Conservation (phyloP, 2,329 filamentous ascomycete genomes). For the Aspergillus thermomutatus region DNA sequence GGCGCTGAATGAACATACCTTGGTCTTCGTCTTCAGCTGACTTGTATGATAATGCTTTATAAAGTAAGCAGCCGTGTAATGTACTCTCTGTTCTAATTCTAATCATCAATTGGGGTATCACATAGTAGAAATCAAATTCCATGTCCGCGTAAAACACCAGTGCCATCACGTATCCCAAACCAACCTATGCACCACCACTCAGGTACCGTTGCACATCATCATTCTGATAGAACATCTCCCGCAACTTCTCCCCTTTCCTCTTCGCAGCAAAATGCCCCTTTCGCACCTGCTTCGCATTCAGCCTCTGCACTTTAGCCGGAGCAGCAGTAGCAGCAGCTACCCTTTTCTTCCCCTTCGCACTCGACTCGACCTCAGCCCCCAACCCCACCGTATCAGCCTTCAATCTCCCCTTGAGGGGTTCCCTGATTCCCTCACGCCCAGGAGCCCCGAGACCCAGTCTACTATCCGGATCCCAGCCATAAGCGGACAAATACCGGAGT, state of each 20-base stretch:
- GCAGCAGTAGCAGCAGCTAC: conserved; percentile 29
- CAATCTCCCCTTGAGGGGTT: conserved; percentile 67
- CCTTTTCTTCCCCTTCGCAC: conserved; percentile 18
- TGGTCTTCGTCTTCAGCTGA: background rate
- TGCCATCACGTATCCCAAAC: background rate
- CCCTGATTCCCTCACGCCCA: conserved; percentile 66
- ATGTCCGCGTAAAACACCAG: conserved; percentile 1
- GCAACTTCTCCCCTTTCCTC: conserved; percentile 61
- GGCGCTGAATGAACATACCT: background rate
- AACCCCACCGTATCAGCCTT: conserved; percentile 76
- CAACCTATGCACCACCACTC: conserved; percentile 31
- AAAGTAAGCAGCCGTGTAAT: background rate
- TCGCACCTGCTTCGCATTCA: conserved; percentile 69
- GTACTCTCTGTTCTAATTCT: background rate
- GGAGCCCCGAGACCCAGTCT: conserved; percentile 67
- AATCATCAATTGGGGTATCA: background rate
- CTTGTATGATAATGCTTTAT: background rate
- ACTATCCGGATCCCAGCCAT: conserved; percentile 60
- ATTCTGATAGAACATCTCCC: conserved; percentile 68
- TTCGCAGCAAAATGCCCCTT: conserved; percentile 61
- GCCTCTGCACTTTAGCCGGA: conserved; percentile 45
- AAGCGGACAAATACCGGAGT: conserved; percentile 53
- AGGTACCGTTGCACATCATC: conserved; percentile 76
- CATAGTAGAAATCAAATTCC: background rate
- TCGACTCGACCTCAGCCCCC: conserved; percentile 49